A percentile compares a stretch with the other conserved stretches of the same genome.
These are phyloP conservation scores for Pisolithus orientalis DNA, from an alignment of 768 basidiomycete genomes.

Conservation along the genomic window DNA sequence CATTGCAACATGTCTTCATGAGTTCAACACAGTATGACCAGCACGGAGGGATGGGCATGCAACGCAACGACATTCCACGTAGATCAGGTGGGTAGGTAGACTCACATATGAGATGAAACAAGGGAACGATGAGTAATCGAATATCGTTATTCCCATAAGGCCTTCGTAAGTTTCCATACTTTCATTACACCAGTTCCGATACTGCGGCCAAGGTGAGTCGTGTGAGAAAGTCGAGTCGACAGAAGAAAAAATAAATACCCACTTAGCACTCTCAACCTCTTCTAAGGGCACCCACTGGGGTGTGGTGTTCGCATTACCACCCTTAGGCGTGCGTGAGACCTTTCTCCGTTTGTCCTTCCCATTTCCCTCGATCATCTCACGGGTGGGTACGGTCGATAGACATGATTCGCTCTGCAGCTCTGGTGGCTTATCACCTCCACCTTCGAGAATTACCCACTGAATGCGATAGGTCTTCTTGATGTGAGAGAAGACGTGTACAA, in stretches of 20 bases:
- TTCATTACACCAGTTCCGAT: conserved; percentile 72
- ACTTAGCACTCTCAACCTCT: conserved; percentile 59
- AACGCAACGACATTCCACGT: too few relatives aligned
- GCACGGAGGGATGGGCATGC: too few relatives aligned
- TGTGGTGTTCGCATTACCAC: conserved; percentile 4
- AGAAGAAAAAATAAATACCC: conserved; percentile 17
- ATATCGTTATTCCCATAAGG: conserved; percentile 35
- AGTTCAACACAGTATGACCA: neutral
- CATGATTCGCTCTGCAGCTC: conserved; percentile 5
- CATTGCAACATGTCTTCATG: neutral
- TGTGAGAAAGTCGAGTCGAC: neutral
- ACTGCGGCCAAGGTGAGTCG: conserved; percentile 29
- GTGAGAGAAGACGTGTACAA: conserved; percentile 85
- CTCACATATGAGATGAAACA: neutral
- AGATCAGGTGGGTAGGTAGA: too few relatives aligned
- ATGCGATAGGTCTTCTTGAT: conserved; percentile 80
- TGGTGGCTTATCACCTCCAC: conserved; percentile 45
- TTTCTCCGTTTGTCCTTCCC: conserved; percentile 11
- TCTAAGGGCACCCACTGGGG: conserved; percentile 49
- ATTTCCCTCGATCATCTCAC: conserved; percentile 5
- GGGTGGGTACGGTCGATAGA: conserved; percentile 3
- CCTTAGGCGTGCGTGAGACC: conserved; percentile 6
- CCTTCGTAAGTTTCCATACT: conserved; percentile 57
- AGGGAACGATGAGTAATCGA: neutral
- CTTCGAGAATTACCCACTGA: conserved; percentile 64